These are phyloP conservation scores for Neofusicoccum parvum DNA, from an alignment of 2,329 filamentous ascomycete species.

Conservation along the genomic window DNA sequence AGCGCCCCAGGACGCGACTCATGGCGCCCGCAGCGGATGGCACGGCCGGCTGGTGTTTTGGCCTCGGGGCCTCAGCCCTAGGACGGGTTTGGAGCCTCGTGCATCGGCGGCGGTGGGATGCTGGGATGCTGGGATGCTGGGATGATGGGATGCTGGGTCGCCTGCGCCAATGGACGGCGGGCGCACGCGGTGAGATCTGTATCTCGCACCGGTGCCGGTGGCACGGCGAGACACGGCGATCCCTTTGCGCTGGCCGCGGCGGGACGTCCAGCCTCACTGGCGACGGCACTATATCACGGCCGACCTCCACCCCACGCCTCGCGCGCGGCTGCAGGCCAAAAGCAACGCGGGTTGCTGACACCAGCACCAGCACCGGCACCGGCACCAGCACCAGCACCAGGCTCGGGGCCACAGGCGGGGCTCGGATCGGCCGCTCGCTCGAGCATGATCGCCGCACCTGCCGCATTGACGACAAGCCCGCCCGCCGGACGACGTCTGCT, in stretches of 20 bases:
- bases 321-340: constrained; percentile 1
- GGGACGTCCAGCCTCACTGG: neutral
- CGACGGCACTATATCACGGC: neutral
- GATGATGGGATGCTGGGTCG: neutral
- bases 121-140: neutral
- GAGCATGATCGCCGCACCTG: constrained; percentile 16
- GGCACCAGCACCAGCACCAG: no score
- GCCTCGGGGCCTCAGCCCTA: constrained; percentile 8
- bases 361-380: neutral
- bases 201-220: neutral
- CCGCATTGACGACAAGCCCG: constrained; percentile 9
- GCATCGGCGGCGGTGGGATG: neutral
- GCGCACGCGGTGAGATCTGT: neutral
- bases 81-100: constrained; percentile 1
- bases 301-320: neutral
- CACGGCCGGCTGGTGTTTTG: neutral
- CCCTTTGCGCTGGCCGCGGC: neutral
- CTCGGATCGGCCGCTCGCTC: constrained; percentile 13
- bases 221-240: constrained; percentile 7
- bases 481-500: neutral
- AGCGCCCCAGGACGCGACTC: neutral
- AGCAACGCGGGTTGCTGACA: neutral
- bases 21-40: neutral
- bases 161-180: constrained; percentile 2
- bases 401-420: neutral